phyloP scores from a whole-genome alignment of 2,329 filamentous ascomycete genomes.

The Colletotrichum endophyticum region DNA sequence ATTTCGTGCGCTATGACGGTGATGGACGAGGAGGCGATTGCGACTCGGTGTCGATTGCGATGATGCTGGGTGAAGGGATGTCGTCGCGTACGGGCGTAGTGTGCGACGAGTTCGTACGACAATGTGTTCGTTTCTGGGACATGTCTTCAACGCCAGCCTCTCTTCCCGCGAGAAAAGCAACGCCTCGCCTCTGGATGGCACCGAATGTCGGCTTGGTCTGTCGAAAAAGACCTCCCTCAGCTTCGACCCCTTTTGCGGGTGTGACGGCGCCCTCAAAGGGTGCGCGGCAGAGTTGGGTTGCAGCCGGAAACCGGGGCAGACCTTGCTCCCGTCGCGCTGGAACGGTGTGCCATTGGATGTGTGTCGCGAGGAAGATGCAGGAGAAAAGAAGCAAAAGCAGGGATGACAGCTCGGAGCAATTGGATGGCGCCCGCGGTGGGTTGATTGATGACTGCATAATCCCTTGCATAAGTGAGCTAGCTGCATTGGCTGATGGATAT shows the following conservation, averaged over 20 bases:
- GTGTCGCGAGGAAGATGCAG: not conserved
- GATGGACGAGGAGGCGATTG: not conserved
- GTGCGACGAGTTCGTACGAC: not conserved
- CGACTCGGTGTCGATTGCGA: not conserved
- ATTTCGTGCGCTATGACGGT: not conserved
- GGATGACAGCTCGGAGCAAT: slow-evolving; percentile 6
- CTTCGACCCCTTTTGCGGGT: not conserved
- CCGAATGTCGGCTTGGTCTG: not conserved
- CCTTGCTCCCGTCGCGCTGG: slow-evolving; percentile 7
- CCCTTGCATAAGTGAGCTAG: not conserved
- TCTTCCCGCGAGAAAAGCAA: not conserved
- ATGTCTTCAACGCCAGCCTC: not conserved
- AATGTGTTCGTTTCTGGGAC: not conserved
- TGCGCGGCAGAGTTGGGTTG: slow-evolving; percentile 10
- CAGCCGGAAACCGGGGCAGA: not conserved
- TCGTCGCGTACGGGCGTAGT: not conserved
- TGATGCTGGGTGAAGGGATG: not conserved
- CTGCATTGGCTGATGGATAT: not conserved
- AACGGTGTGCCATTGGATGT: not conserved
- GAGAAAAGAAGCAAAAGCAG: not conserved
- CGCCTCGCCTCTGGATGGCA: not conserved
- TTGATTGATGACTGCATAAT: not conserved
- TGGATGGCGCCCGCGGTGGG: not conserved
- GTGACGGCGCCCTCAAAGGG: not conserved
- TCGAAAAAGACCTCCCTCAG: not conserved